Evolutionary conservation across 495 filamentous ascomycete species (phyloP), one percentile per base, ranked within the genome.

Genomic region (Hypomontagnella monticulosa): DNA sequence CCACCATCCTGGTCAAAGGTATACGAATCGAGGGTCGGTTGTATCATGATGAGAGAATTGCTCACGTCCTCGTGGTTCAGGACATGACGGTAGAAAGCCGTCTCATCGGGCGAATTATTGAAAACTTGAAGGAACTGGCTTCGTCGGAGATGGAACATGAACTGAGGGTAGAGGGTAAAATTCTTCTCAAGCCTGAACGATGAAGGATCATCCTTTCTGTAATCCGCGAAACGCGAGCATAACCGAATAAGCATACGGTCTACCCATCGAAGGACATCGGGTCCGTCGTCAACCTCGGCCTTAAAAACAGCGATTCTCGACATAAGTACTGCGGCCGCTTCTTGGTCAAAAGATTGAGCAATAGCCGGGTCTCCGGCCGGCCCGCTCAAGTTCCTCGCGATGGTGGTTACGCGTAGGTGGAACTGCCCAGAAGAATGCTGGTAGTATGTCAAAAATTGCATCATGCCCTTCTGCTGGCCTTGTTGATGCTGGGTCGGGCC

Each of bases 101-200:
- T 99, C 79, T 99, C 96, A 69, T 99, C 96, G 10, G 96, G 96
- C 0, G 93, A 97, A 78, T 97, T 98, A 81, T 99, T 99, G 84
- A 99, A 99, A 47, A 99, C 93, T 73, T 99, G 96, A 69, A 99
- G 80, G 81, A 99, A 99, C 77, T 99, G 96, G 71, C 91, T 96
- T 73, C 96, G 87, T 52, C 96, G 90, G 61, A 99, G 84, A 75
- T 99, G 96, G 84, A 98, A 99, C 96, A 99, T 98, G 80, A 99
- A 99, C 78, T 99, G 96, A 32, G 96, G 96, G 70, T 99, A 99
- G 15, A 99, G 85, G 0, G 95, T 97, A 73, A 99, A 98, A 81
- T 99, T 98, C 87, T 97, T 97, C 74, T 99, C 96, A 61, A 99
- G 80, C 36, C 96, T 85, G 85, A 99, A 99, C 2, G 96, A 99